phyloP scores from a whole-genome alignment of 2,329 filamentous ascomycete species.

The Ceratocystiopsis minuta region DNA sequence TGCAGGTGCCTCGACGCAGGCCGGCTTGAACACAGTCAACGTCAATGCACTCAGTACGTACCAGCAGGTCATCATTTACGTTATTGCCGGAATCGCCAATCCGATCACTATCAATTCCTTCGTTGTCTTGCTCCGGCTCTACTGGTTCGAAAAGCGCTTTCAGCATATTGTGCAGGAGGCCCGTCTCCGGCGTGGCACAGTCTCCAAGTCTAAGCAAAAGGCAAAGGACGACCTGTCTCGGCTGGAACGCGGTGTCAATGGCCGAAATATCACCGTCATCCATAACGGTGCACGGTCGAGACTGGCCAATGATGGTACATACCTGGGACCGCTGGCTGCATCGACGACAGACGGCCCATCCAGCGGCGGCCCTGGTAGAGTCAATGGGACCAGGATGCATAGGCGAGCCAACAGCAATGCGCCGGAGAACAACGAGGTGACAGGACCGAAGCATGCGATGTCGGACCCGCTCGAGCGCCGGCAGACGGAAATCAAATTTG shows the following conservation, averaged over 20 bases:
- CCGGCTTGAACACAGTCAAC: slow-evolving; percentile 70
- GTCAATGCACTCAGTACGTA: slow-evolving; percentile 50
- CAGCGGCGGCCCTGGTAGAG: background rate
- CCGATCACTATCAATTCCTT: slow-evolving; percentile 71
- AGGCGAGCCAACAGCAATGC: background rate
- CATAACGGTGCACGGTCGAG: slow-evolving; percentile 35
- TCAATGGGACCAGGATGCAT: too few relatives aligned
- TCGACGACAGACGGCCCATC: background rate
- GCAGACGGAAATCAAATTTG: slow-evolving; percentile 45
- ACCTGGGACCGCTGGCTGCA: slow-evolving; percentile 21
- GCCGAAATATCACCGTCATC: slow-evolving; percentile 48
- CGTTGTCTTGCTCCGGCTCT: slow-evolving; percentile 81
- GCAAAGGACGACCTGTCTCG: slow-evolving; percentile 24
- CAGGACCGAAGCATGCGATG: background rate
- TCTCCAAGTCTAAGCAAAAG: slow-evolving; percentile 43
- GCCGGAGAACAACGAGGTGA: background rate
- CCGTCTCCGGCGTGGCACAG: slow-evolving; percentile 42
- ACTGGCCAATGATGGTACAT: slow-evolving; percentile 42
- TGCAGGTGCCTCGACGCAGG: slow-evolving; percentile 76
- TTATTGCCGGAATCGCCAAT: slow-evolving; percentile 56
- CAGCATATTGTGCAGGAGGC: slow-evolving; percentile 65
- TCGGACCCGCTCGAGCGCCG: slow-evolving; percentile 10
- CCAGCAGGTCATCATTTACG: slow-evolving; percentile 55
- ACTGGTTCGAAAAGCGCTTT: slow-evolving; percentile 97
- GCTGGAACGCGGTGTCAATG: slow-evolving; percentile 46